These are phyloP conservation scores for Intubia oerlemansii DNA, from an alignment of 2,329 filamentous ascomycete genomes.

Conservation along the genomic window DNA sequence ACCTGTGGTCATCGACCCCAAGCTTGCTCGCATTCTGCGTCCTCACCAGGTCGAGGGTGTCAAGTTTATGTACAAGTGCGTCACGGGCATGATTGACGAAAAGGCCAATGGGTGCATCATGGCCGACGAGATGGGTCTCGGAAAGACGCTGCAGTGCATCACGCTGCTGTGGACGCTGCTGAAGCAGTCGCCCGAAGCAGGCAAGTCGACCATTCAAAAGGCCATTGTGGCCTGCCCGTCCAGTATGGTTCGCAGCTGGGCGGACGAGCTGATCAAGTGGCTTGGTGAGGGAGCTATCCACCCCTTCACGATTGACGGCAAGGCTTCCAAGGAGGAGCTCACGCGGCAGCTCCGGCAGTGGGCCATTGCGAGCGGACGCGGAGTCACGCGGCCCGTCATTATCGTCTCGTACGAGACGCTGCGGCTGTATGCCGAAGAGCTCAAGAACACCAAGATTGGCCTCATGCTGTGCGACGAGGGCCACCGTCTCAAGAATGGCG, in stretches of 20 bases:
- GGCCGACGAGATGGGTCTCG: slow-evolving; percentile 97
- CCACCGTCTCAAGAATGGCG: slow-evolving; percentile 88
- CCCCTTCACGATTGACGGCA: slow-evolving; percentile 92
- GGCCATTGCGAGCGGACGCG: slow-evolving; percentile 77
- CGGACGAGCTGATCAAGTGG: slow-evolving; percentile 93
- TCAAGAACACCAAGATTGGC: slow-evolving; percentile 78
- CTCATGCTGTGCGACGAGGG: slow-evolving; percentile 91
- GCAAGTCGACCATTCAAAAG: slow-evolving; percentile 83
- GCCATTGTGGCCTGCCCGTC: slow-evolving; percentile 93
- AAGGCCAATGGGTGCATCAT: slow-evolving; percentile 97
- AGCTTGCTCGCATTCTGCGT: slow-evolving; percentile 68
- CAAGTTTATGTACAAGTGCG: slow-evolving; percentile 88
- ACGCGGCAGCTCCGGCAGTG: slow-evolving; percentile 82
- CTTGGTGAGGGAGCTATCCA: slow-evolving; percentile 76
- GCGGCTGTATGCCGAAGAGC: slow-evolving; percentile 71
- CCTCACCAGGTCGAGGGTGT: slow-evolving; percentile 97
- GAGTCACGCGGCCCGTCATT: slow-evolving; percentile 77
- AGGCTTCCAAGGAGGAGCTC: slow-evolving; percentile 84
- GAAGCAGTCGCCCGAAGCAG: slow-evolving; percentile 90
- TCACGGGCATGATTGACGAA: slow-evolving; percentile 84
- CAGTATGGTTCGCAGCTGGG: slow-evolving; percentile 93
- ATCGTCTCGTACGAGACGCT: slow-evolving; percentile 97
- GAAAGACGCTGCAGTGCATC: slow-evolving; percentile 95
- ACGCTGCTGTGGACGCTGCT: slow-evolving; percentile 89
- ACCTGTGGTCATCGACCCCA: slow-evolving; percentile 92